Evolutionary conservation across 2,329 filamentous ascomycete genomes (phyloP), one percentile per base, ranked within the genome.

Genomic region (Neoascochyta sp.): DNA sequence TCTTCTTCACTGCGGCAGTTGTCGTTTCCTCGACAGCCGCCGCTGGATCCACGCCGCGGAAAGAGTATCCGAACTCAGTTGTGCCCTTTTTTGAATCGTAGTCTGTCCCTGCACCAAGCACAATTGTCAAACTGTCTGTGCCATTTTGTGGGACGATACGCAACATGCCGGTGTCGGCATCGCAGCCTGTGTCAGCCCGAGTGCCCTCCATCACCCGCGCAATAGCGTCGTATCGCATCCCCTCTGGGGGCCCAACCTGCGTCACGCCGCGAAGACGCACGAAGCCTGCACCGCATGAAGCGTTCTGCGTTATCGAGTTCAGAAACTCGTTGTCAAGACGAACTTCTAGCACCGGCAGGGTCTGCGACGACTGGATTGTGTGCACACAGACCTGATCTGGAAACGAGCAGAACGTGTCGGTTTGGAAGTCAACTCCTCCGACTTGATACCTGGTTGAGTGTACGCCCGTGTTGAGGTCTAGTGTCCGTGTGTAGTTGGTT

Each of bases 71-170:
- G 34, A 45, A 47, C 10, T 57, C 59, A 0, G 60, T 52, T 25
- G 66, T 72, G 1, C 75, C 74, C 18, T 69, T 67, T 3, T 57
- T 67, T 30, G 68, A 56, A 26, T 76, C 70, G 31, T 72, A 78
- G 34, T 76, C 63, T 1, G 72, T 74, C 3, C 48, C 60, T 3
- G 61, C 61, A 1, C 65, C 64, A 10, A 75, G 46, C 0, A 75
- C 55, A 5, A 76, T 40, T 6, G 60, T 58, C 7, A 66, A 22
- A 7, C 42, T 48, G 2, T 36, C 52, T 5, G 55, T 41, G 4
- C 41, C 23, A 9, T 28, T 28, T 1, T n/a, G 8, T 8, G 44
- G 28, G 2, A 7, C 11, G 4, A 57, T 27, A 1, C 13, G 29
- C 13, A 57, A 14, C 3, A 34, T 28, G 4, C 35, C 39, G 3